Evolutionary conservation across 768 basidiomycete species (phyloP).

Genomic region (Calvatia gigantea): DNA sequence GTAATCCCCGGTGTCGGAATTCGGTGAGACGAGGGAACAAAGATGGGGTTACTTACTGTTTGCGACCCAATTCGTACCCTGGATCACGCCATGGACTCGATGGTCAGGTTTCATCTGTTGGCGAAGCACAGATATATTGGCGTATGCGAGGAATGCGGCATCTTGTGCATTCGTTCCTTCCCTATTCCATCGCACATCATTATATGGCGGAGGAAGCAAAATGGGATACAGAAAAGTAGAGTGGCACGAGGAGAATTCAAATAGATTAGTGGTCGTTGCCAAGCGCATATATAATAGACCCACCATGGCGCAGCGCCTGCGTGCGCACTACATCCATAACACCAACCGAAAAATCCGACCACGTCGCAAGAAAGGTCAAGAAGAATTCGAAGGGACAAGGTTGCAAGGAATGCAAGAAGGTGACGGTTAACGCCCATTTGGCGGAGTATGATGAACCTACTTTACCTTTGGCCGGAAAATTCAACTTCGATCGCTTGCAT

Average conservation of each 20-base stretch:
- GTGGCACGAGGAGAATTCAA: neutral
- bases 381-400: neutral
- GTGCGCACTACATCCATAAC: constrained; percentile 53
- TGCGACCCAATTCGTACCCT: constrained; percentile 62
- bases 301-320: constrained; percentile 79
- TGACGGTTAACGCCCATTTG: neutral
- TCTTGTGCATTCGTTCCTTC: constrained; percentile 86
- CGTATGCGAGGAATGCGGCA: constrained; percentile 84
- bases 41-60: constrained; percentile 60
- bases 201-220: neutral
- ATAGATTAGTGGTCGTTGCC: neutral
- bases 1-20: neutral
- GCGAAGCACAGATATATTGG: constrained; percentile 71
- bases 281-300: constrained; percentile 12
- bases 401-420: neutral
- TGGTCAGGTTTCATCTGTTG: constrained; percentile 85
- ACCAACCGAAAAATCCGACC: constrained; percentile 1
- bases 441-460: constrained; percentile 8
- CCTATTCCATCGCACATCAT: constrained; percentile 29
- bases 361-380: constrained; percentile 5
- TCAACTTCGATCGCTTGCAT: constrained; percentile 65
- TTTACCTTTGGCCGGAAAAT: constrained; percentile 72
- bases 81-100: constrained; percentile 75
- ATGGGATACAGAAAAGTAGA: constrained; percentile 6
- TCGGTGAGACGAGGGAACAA: neutral